phyloP scores from a whole-genome alignment of 441 rosid genomes.

The Gossypium lobatum region DNA sequence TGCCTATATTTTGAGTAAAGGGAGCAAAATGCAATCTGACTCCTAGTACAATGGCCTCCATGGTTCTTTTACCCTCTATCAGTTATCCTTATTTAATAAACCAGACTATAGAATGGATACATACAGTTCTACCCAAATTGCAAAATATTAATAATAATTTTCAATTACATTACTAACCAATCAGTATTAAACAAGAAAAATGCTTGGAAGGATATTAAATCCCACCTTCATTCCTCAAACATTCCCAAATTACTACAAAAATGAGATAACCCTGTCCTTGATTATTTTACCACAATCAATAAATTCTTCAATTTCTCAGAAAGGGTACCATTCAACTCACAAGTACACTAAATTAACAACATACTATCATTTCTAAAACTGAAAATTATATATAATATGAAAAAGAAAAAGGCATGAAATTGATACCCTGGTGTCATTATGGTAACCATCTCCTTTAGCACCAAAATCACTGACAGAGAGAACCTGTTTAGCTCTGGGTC shows the following conservation, averaged over 20 bases:
- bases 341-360: background rate
- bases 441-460: slow-evolving; percentile 66
- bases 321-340: background rate
- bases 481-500: slow-evolving; percentile 50
- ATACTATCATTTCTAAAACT: background rate
- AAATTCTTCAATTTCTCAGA: background rate
- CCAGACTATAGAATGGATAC: background rate
- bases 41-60: too few relatives aligned
- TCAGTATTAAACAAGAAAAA: background rate
- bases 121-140: background rate
- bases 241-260: background rate
- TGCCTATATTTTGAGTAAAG: too few relatives aligned
- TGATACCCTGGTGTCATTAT: slow-evolving; percentile 63
- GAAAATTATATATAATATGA: background rate
- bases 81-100: background rate
- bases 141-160: background rate
- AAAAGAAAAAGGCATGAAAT: background rate
- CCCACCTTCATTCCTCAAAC: background rate
- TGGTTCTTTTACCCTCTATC: too few relatives aligned
- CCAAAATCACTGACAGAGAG: slow-evolving; percentile 55
- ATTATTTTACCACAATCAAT: background rate
- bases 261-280: background rate
- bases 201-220: background rate
- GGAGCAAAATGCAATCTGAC: too few relatives aligned
- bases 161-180: slow-evolving; percentile 1